Percentiles rank a stretch among this genome's conserved stretches.
These are phyloP conservation scores for Sphagnum magellanicum DNA, from an alignment of 228 moss, liverwort and hornwort genomes.

Conservation along the genomic window DNA sequence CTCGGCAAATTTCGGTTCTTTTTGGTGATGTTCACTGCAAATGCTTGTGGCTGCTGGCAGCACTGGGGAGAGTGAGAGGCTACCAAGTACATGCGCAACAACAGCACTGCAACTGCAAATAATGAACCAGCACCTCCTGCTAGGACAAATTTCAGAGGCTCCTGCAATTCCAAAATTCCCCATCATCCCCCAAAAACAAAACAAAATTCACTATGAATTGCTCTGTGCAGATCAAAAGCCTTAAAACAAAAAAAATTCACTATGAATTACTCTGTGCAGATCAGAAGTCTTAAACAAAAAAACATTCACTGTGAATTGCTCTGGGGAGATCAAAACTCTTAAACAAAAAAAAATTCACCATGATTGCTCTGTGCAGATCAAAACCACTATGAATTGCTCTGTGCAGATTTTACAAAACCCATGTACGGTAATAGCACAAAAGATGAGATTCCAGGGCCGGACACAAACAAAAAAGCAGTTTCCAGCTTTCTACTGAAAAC, in stretches of 20 bases:
- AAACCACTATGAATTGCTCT: too few species aligned
- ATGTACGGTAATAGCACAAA: background rate
- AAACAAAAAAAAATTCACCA: background rate
- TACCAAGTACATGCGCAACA: slow-evolving; percentile 78
- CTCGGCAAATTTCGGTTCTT: background rate
- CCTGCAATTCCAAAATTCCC: slow-evolving; percentile 23
- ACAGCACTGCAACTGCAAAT: slow-evolving; percentile 62
- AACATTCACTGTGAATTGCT: background rate
- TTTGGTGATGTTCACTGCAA: too few species aligned
- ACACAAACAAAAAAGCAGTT: too few species aligned
- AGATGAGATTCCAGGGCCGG: background rate
- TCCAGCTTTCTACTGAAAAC: too few species aligned
- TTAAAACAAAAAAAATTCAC: background rate
- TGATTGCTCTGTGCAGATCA: too few species aligned
- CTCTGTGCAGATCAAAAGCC: background rate
- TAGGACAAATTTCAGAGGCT: slow-evolving; percentile 54
- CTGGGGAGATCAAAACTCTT: too few species aligned
- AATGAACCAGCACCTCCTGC: slow-evolving; percentile 62
- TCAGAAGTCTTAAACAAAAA: background rate
- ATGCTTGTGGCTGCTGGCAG: background rate
- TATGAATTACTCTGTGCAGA: background rate
- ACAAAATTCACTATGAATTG: background rate
- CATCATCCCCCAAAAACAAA: background rate
- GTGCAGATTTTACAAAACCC: too few species aligned
- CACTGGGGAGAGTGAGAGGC: slow-evolving; percentile 11